Percentiles rank a stretch among this genome's conserved stretches.
Evolutionary conservation across 306 rosid genomes (phyloP).

Genomic region (Quercus mongolica): DNA sequence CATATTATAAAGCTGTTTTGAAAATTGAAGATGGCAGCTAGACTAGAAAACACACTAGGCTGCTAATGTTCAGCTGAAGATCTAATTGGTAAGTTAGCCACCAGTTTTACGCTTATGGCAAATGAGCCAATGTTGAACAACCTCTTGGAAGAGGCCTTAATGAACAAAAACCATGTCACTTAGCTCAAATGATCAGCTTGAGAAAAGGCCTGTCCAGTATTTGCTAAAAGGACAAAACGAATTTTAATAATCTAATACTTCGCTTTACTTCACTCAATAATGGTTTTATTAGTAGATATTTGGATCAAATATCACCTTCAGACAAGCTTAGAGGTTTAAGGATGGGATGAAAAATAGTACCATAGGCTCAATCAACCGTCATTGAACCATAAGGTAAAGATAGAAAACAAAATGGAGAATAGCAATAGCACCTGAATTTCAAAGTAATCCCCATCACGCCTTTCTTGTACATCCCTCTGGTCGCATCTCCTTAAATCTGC

Average conservation of each 20-base stretch:
- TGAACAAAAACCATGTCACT: background rate
- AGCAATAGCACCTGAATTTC: conserved; percentile 59
- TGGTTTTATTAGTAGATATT: background rate
- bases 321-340: background rate
- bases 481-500: conserved; percentile 69
- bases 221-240: background rate
- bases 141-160: no score
- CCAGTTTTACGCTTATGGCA: background rate
- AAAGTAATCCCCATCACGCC: conserved; percentile 58
- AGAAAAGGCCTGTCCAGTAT: background rate
- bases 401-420: background rate
- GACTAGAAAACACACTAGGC: background rate
- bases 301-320: background rate
- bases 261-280: background rate
- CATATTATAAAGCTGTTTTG: background rate
- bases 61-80: background rate
- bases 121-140: no score
- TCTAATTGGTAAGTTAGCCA: background rate
- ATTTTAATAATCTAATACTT: background rate
- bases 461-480: conserved; percentile 42
- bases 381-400: background rate
- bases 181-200: background rate
- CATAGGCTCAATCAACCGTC: background rate
- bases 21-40: background rate
- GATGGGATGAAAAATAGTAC: background rate